Conservation (phyloP, 2,329 filamentous ascomycete genomes). For the Colletotrichum sp. region DNA sequence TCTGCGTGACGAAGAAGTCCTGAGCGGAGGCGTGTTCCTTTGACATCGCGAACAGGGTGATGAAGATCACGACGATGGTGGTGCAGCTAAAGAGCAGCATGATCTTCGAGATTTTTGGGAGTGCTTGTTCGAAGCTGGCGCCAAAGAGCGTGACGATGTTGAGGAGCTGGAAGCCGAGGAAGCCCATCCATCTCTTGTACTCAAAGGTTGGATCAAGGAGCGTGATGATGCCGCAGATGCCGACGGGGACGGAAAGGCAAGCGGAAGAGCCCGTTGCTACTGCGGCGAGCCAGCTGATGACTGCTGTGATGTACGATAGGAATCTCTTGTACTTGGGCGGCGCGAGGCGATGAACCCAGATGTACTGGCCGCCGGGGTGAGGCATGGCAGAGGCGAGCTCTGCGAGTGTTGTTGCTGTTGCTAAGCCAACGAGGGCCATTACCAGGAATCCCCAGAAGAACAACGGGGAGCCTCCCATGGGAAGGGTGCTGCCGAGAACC, state of each 20-base stretch:
- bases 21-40: constrained; percentile 17
- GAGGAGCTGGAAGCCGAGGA: constrained; percentile 29
- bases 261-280: constrained; percentile 28
- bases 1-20: constrained; percentile 25
- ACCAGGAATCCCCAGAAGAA: constrained; percentile 30
- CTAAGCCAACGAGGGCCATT: constrained; percentile 27
- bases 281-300: constrained; percentile 31
- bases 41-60: constrained; percentile 31
- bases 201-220: constrained; percentile 27
- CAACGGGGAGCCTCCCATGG: constrained; percentile 27
- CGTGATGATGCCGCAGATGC: constrained; percentile 25
- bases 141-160: constrained; percentile 25
- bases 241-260: constrained; percentile 26
- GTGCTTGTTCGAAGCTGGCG: constrained; percentile 26
- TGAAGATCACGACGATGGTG: constrained; percentile 26
- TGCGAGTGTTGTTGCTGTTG: constrained; percentile 29
- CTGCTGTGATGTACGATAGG: constrained; percentile 26
- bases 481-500: constrained; percentile 25
- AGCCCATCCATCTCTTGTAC: constrained; percentile 31
- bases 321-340: constrained; percentile 16
- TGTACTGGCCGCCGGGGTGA: constrained; percentile 31
- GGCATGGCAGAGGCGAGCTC: constrained; percentile 33
- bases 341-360: constrained; percentile 29
- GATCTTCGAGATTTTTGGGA: constrained; percentile 29
- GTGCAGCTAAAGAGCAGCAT: constrained; percentile 30